Evolutionary conservation across 108 stramenopile species (phyloP), one percentile per base, ranked within the genome.

Genomic region (Mediolabrus comicus): DNA sequence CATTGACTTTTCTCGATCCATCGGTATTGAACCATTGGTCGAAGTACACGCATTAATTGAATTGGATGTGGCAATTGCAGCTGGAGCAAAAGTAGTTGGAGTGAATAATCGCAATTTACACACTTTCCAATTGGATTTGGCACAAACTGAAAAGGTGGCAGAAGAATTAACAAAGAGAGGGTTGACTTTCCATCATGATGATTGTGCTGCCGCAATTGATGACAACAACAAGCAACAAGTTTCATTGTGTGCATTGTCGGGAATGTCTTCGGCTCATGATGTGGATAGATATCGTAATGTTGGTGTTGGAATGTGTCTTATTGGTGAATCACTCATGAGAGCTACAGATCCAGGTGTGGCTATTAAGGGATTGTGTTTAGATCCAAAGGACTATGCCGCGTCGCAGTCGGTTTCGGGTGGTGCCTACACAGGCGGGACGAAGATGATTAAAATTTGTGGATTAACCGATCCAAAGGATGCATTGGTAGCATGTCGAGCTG

Each of bases 91-190:
- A 53, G 97, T 98, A 7, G 92, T 99, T 79, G 98, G 98, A 5
- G 97, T 99, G 3, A 99, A 99, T 75, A 98, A 98, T 83, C 92
- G 98, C 57, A 97, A 99, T 79, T 75, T 99, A 13, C 97, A 98
- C 79, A 97, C 96, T 17, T 98, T 99, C 62, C 87, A 97, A 65
- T 85, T 99, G 77, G 98, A 99, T 79, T 73, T 98, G 69, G 79
- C 61, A 17, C 92, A 91, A 9, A 97, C 97, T 0, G 87, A 94
- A 41, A 85, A 88, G 59, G 69, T 94, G 8, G 91, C 92, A 8
- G 79, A 67, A 49, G 73, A 74, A 34, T 65, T 95, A 59, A 69
- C 55, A 6, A 53, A 72, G 51, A 58, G 76, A 17, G 86, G 87
- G 11, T 80, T 84, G 30, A 31, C 39, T 7, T 90, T 85, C 66